Evolutionary conservation across 352 stramenopile species (phyloP).

Genomic region (Aphanomyces euteiches): DNA sequence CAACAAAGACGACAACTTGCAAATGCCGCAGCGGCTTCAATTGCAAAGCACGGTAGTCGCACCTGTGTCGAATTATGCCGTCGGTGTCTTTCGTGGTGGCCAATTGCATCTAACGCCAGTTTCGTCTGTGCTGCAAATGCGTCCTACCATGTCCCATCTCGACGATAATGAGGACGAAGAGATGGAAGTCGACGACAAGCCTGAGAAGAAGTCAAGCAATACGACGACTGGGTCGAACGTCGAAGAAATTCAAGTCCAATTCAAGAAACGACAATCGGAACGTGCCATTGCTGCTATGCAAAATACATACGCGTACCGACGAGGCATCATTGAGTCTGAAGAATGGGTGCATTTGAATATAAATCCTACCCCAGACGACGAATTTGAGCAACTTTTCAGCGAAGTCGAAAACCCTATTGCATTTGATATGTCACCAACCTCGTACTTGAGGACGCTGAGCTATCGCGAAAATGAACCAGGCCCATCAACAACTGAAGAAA

Average conservation of each 20-base stretch:
- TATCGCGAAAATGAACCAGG: constrained; percentile 51
- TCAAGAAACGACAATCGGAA: constrained; percentile 84
- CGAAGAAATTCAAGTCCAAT: constrained; percentile 84
- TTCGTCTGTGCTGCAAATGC: constrained; percentile 71
- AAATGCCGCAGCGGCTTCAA: constrained; percentile 66
- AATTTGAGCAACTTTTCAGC: constrained; percentile 82
- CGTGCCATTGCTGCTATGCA: constrained; percentile 70
- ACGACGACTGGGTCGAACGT: constrained; percentile 48
- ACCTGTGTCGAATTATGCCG: constrained; percentile 70
- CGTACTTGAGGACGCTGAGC: constrained; percentile 73
- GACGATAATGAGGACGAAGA: constrained; percentile 56
- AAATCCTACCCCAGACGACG: constrained; percentile 39
- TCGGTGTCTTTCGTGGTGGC: constrained; percentile 73
- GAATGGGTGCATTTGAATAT: constrained; percentile 73
- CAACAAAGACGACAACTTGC: constrained; percentile 70
- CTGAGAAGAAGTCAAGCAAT: constrained; percentile 38
- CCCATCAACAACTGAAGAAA: background rate
- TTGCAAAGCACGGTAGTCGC: constrained; percentile 62
- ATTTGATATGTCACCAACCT: constrained; percentile 57
- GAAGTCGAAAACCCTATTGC: constrained; percentile 72
- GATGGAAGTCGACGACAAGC: constrained; percentile 33
- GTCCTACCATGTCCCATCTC: constrained; percentile 70
- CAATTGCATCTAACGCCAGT: constrained; percentile 78
- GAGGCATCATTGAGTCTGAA: constrained; percentile 75
- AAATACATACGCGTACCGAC: constrained; percentile 82